These are phyloP conservation scores for Diaporthe longicolla DNA, from an alignment of 2,329 filamentous ascomycete genomes.

Conservation along the genomic window DNA sequence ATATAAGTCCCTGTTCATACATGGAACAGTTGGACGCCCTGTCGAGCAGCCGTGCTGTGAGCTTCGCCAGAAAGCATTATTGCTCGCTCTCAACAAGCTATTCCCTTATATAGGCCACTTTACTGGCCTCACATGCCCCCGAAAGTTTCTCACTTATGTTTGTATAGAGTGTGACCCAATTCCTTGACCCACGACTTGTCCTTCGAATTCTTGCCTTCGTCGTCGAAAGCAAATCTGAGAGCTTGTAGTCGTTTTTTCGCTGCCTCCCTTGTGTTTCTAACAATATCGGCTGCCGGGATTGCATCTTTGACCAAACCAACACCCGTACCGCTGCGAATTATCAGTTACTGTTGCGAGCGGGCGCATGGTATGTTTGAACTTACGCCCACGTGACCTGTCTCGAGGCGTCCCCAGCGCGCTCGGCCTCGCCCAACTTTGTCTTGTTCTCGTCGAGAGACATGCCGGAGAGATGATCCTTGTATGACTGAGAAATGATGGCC, in stretches of 20 bases:
- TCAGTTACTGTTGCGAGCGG: not conserved
- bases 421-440: conserved; percentile 55
- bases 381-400: conserved; percentile 56
- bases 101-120: not conserved
- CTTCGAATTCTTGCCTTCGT: conserved; percentile 39
- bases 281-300: conserved; percentile 59
- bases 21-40: too few species aligned
- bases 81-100: not conserved
- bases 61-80: not conserved
- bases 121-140: not conserved
- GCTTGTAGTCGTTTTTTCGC: conserved; percentile 53
- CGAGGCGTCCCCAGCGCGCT: conserved; percentile 50
- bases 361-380: conserved; percentile 36
- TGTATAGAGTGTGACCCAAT: conserved; percentile 41
- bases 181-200: conserved; percentile 41
- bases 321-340: conserved; percentile 54
- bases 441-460: conserved; percentile 59
- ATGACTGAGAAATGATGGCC: conserved; percentile 57
- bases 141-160: conserved; percentile 32
- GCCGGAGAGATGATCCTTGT: conserved; percentile 57
- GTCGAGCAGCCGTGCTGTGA: too few species aligned
- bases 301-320: conserved; percentile 61
- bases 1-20: not conserved
- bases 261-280: conserved; percentile 56
- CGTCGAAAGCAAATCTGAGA: conserved; percentile 45